phyloP scores from a whole-genome alignment of 768 basidiomycete genomes.

The Rossbeevera mucosa region DNA sequence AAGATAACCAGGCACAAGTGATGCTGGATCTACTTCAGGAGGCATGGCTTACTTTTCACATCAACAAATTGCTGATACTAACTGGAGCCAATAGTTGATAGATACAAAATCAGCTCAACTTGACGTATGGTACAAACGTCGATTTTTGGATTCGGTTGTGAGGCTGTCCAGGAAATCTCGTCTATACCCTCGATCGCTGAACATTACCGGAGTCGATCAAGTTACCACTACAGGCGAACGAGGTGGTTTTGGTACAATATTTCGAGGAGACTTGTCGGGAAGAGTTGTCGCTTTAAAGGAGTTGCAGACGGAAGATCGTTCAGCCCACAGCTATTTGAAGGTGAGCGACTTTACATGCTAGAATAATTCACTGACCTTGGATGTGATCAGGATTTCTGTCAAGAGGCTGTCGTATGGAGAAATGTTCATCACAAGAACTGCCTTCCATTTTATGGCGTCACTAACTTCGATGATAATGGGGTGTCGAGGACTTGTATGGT shows the following conservation, averaged over 20 bases:
- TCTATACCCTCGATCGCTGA: constrained; percentile 26
- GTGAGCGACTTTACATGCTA: constrained; percentile 10
- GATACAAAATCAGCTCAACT: constrained; percentile 19
- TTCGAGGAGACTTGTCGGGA: constrained; percentile 23
- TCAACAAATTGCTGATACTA: not conserved
- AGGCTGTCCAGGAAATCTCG: constrained; percentile 28
- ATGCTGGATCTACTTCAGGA: constrained; percentile 28
- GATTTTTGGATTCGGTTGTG: constrained; percentile 28
- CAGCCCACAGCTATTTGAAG: constrained; percentile 22
- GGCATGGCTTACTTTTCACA: not conserved
- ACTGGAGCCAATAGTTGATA: constrained; percentile 18
- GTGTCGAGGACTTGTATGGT: constrained; percentile 16
- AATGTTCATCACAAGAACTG: constrained; percentile 28
- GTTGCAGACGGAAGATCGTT: constrained; percentile 18
- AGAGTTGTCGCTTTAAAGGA: constrained; percentile 32
- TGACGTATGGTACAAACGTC: constrained; percentile 25
- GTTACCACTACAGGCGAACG: constrained; percentile 9
- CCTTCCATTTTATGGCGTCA: constrained; percentile 29
- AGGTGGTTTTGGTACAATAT: constrained; percentile 34
- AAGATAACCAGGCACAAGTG: constrained; percentile 19
- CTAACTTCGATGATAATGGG: constrained; percentile 9
- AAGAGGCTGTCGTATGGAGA: constrained; percentile 30
- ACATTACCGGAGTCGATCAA: constrained; percentile 16
- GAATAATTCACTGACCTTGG: not conserved
- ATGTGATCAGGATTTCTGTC: constrained; percentile 23